Percentiles rank a stretch among this genome's conserved stretches.
Conservation (phyloP, 192 early-diverging fungal species). For the Coemansia sp. region DNA sequence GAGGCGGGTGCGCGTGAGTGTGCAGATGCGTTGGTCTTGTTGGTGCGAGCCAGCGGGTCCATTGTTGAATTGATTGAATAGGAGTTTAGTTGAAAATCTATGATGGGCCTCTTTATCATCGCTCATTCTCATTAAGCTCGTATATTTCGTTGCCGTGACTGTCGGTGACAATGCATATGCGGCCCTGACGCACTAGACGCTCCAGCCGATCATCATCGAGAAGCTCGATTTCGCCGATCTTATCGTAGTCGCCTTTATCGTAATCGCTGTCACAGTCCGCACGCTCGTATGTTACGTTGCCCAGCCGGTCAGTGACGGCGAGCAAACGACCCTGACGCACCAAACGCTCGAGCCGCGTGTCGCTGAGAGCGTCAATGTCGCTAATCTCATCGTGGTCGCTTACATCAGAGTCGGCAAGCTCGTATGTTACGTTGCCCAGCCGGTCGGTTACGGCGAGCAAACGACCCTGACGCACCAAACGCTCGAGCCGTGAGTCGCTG, state of each 20-base stretch:
- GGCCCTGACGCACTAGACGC: no score
- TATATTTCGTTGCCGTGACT: no score
- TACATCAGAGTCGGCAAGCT: conserved; percentile 18
- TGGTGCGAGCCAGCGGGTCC: conserved; percentile 9
- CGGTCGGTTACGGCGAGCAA: conserved; percentile 34
- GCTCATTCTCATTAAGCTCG: no score
- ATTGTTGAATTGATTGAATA: background rate
- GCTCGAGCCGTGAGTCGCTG: conserved; percentile 24
- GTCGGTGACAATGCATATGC: background rate
- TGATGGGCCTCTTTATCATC: no score
- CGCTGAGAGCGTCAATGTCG: background rate
- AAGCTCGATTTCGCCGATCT: no score
- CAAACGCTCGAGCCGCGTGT: conserved; percentile 31
- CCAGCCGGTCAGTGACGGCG: conserved; percentile 33
- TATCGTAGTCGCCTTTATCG: no score
- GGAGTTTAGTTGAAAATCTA: no score
- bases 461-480: conserved; percentile 34
- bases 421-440: conserved; percentile 42
- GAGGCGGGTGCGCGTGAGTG: conserved; percentile 40
- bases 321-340: conserved; percentile 37
- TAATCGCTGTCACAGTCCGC: no score
- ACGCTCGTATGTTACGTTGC: conserved; percentile 30
- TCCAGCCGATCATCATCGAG: no score
- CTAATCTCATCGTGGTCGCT: conserved; percentile 12
- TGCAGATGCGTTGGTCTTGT: conserved; percentile 32